Percentiles rank a stretch among this genome's conserved stretches.
These are phyloP conservation scores for Cytospora piceicola DNA, from an alignment of 2,329 filamentous ascomycete genomes.

Conservation along the genomic window DNA sequence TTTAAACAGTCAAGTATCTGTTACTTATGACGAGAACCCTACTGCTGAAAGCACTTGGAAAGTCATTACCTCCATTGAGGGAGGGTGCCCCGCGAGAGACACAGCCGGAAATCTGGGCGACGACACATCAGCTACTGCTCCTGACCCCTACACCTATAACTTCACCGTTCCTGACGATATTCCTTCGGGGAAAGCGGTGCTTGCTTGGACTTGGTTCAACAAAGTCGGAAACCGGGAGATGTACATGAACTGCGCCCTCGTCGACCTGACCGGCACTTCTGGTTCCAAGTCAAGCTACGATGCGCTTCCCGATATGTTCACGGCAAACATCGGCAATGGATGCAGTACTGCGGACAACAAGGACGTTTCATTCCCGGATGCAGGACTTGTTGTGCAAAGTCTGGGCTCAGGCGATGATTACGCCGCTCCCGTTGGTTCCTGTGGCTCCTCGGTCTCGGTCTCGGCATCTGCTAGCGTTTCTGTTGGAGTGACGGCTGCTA, in stretches of 20 bases:
- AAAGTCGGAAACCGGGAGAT: slow-evolving; percentile 90
- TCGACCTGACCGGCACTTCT: slow-evolving; percentile 63
- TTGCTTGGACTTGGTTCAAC: slow-evolving; percentile 97
- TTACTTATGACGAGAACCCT: slow-evolving; percentile 77
- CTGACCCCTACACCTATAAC: slow-evolving; percentile 61
- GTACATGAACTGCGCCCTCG: slow-evolving; percentile 93
- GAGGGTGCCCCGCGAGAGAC: slow-evolving; percentile 75
- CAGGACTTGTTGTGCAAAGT: slow-evolving; percentile 61
- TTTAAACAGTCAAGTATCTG: slow-evolving; percentile 64
- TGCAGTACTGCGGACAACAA: slow-evolving; percentile 59
- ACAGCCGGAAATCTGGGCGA: slow-evolving; percentile 60
- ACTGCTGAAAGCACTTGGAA: slow-evolving; percentile 74
- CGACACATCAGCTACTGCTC: slow-evolving; percentile 43
- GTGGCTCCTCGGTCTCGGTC: neutral
- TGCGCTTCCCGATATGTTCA: slow-evolving; percentile 73
- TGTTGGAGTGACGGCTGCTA: slow-evolving; percentile 17
- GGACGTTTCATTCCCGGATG: slow-evolving; percentile 70
- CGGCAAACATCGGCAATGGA: slow-evolving; percentile 66
- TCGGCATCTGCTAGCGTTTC: neutral
- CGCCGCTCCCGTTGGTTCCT: slow-evolving; percentile 35
- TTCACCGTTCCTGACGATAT: slow-evolving; percentile 75
- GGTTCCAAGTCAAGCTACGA: slow-evolving; percentile 59
- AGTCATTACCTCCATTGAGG: slow-evolving; percentile 86
- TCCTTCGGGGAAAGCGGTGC: slow-evolving; percentile 73
- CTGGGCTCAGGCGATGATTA: slow-evolving; percentile 47